Evolutionary conservation across 2,329 filamentous ascomycete genomes (phyloP), one percentile per base, ranked within the genome.

Genomic region (Diaporthe sp.): DNA sequence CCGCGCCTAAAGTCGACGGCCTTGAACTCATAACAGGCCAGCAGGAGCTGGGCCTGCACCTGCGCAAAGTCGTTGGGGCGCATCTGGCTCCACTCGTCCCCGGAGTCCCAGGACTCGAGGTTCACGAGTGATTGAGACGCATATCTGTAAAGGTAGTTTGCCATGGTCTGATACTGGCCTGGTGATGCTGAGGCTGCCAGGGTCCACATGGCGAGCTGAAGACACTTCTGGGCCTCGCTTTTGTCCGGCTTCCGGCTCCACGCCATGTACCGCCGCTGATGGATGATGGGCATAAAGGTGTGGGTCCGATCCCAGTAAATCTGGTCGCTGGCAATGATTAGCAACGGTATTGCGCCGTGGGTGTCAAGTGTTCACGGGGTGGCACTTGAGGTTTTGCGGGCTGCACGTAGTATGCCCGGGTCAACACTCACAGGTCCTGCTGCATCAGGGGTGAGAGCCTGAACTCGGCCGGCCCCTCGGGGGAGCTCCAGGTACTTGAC

Each of bases 151-250:
- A 74, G 51, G 39, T 67, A 60, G 28, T 70, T 44, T 28, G 61
- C 61, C 72, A 74, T 74, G 55, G 39, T 74, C 61, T 78, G 80
- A 58, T 82, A 82, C 51, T 84, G 84, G 3, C 80, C 79, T 25
- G 65, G 46, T 0, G 83, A 85, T 31, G 81, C 57, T 0, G 81
- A 78, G 8, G 83, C 81, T 17, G 84, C 83, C 25, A 84, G 65
- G 2, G 83, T 81, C 83, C 84, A 84, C 82, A 85, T 83, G 31
- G 84, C 81, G 67, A 81, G 80, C 70, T 84, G 83, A 10, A 85
- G 76, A 57, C 82, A 82, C 34, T 53, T 53, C 46, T 68, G 65
- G 46, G 31, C 65, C 46, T 68, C 65, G 31, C 22, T 68, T 42
- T 68, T 68, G 65, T 68, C 65, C 22, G 31, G 65, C 28, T 72